These are phyloP conservation scores for Pezicula neosporulosa DNA, from an alignment of 2,329 filamentous ascomycete species.

Conservation along the genomic window DNA sequence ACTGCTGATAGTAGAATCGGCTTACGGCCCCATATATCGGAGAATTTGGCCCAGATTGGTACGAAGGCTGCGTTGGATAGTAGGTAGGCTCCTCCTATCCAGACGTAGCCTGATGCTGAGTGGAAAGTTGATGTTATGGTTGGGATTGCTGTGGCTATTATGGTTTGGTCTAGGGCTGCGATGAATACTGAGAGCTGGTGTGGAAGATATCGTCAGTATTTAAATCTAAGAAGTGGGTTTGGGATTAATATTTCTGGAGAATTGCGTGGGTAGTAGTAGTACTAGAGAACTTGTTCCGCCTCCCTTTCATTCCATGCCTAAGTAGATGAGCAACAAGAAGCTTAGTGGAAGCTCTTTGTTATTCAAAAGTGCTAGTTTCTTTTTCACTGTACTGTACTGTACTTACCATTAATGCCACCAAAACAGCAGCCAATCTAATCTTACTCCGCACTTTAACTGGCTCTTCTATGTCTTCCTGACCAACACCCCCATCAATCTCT, in stretches of 20 bases:
- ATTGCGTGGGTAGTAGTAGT: too few species aligned
- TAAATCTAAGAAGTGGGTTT: too few species aligned
- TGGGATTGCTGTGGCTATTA: constrained; percentile 30
- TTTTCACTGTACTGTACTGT: too few species aligned
- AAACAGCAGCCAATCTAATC: neutral
- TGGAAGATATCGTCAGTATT: too few species aligned
- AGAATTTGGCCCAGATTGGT: constrained; percentile 58
- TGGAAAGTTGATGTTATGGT: constrained; percentile 32
- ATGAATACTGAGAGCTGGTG: neutral
- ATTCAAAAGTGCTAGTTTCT: too few species aligned
- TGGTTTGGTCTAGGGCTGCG: constrained; percentile 21
- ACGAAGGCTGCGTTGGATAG: constrained; percentile 24
- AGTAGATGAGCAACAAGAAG: too few species aligned
- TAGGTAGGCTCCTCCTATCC: constrained; percentile 30
- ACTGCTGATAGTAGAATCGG: constrained; percentile 41
- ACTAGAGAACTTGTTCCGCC: too few species aligned
- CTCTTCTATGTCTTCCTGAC: too few species aligned
- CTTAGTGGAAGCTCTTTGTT: too few species aligned
- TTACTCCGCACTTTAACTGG: neutral
- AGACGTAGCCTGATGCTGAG: constrained; percentile 28
- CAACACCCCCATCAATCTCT: too few species aligned
- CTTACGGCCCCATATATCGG: constrained; percentile 52
- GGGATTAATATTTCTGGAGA: too few species aligned
- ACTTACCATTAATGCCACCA: neutral
- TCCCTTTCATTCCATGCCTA: too few species aligned